Evolutionary conservation across 176 grass and related monocot species (phyloP).

Genomic region (Eleusine coracana): DNA sequence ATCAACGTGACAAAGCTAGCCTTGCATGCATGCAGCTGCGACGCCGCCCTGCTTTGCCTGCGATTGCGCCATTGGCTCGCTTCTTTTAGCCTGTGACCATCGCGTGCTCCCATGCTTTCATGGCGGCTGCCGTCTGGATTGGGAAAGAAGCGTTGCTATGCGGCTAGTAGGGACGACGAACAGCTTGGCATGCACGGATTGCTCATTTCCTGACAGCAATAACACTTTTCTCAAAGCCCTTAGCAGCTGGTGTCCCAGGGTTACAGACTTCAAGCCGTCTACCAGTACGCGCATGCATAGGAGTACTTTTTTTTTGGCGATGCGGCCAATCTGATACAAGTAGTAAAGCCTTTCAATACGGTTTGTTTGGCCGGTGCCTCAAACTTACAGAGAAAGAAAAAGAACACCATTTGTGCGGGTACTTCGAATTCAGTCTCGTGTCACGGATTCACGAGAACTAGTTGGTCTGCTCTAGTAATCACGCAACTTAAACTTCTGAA

Average conservation of each 20-base stretch:
- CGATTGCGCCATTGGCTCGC: slow-evolving; percentile 8
- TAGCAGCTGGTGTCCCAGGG: background rate
- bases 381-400: background rate
- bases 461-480: background rate
- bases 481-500: background rate
- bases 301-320: background rate
- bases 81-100: slow-evolving; percentile 34
- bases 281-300: background rate
- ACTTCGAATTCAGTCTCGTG: background rate
- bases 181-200: slow-evolving; percentile 20
- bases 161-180: background rate
- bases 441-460: background rate
- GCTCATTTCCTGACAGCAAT: background rate
- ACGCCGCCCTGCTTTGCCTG: background rate
- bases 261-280: background rate
- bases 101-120: slow-evolving; percentile 9
- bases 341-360: background rate
- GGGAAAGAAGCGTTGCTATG: background rate
- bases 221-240: slow-evolving; percentile 25
- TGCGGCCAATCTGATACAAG: background rate
- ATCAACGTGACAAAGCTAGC: slow-evolving; percentile 11
- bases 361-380: background rate
- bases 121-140: background rate
- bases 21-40: slow-evolving; percentile 21
- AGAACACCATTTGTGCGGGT: background rate